Percentiles rank a stretch among this genome's conserved stretches.
Evolutionary conservation across 768 basidiomycete species (phyloP).

Genomic region (Mycena latifolia): DNA sequence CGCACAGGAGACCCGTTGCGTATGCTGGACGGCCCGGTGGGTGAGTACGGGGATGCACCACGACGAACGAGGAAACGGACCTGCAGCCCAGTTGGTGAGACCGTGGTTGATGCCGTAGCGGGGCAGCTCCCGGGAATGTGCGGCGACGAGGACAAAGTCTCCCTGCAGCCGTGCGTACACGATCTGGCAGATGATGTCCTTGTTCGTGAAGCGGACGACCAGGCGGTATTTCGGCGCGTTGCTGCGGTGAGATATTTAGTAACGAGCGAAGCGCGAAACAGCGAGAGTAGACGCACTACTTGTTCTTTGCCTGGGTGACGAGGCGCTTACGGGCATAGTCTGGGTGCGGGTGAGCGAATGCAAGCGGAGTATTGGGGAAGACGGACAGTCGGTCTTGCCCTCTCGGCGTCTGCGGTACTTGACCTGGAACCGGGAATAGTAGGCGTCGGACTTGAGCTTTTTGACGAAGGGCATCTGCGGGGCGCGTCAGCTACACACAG

Average conservation of each 20-base stretch:
- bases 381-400: conserved; percentile 97
- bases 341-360: conserved; percentile 44
- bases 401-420: conserved; percentile 98
- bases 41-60: background rate
- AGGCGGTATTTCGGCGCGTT: conserved; percentile 98
- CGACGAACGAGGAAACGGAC: conserved; percentile 52
- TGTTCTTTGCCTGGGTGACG: conserved; percentile 99
- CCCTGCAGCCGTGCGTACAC: conserved; percentile 98
- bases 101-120: conserved; percentile 98
- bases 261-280: no score
- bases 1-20: conserved; percentile 95
- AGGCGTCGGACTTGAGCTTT: conserved; percentile 94
- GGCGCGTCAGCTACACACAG: conserved; percentile 5
- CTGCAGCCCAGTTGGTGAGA: conserved; percentile 98
- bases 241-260: conserved; percentile 34
- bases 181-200: conserved; percentile 94
- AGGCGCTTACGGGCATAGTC: conserved; percentile 99
- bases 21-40: conserved; percentile 73
- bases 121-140: conserved; percentile 92
- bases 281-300: conserved; percentile 64
- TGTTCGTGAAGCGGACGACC: conserved; percentile 99
- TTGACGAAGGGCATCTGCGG: conserved; percentile 95
- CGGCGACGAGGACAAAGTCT: conserved; percentile 92
- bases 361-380: background rate
- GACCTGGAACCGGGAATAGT: conserved; percentile 98